Evolutionary conservation across 352 stramenopile genomes (phyloP), one percentile per base, ranked within the genome.

Genomic region (Phytopythium kandeliae): DNA sequence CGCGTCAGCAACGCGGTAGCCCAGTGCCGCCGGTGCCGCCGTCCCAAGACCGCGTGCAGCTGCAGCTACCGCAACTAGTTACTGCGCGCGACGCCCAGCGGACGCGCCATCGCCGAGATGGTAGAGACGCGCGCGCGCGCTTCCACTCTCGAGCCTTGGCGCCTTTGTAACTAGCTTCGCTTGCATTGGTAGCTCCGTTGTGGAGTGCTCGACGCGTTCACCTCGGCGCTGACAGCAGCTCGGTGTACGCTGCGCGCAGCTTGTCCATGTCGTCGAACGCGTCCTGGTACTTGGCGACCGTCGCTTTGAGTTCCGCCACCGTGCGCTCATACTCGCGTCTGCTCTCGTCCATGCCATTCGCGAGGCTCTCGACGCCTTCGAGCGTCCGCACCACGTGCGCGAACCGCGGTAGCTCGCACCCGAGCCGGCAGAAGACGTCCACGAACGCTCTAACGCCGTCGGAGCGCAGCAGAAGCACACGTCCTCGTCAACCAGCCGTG

Each of bases 11-110:
- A 40, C 19, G 36, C 43, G 31, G 56, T 74, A 26, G 69, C 75
- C 24, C 69, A 76, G 50, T 85, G 73, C 31, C 73, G 73, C 6
- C 67, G 64, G 53, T 85, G 73, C 38, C 73, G 73, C 51, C 73
- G 73, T 44, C 55, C 65, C 21, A 81, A 81, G 44, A 62, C 62
- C 15, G 67, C 70, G 2, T 85, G 73, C 50, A 68, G 71, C 44
- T 85, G 73, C 54, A 78, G 72, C 52, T 84, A 76, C 28, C 66
- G 69, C 31, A 52, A 61, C 31, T 71, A 59, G 58, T 55, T 59
- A 50, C 12, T 16, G 15, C 25, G 33, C 31, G 50, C 17, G 6
- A 22, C 31, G 31, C 1, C 35, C n/a, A n/a, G n/a, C n/a, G n/a
- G n/a, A n/a, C n/a, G n/a, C n/a, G n/a, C n/a, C n/a, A n/a, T n/a